A percentile compares a stretch with the other conserved stretches of the same genome.
phyloP scores from a whole-genome alignment of 2,329 filamentous ascomycete genomes.

The Cordyceps cateniannulata region DNA sequence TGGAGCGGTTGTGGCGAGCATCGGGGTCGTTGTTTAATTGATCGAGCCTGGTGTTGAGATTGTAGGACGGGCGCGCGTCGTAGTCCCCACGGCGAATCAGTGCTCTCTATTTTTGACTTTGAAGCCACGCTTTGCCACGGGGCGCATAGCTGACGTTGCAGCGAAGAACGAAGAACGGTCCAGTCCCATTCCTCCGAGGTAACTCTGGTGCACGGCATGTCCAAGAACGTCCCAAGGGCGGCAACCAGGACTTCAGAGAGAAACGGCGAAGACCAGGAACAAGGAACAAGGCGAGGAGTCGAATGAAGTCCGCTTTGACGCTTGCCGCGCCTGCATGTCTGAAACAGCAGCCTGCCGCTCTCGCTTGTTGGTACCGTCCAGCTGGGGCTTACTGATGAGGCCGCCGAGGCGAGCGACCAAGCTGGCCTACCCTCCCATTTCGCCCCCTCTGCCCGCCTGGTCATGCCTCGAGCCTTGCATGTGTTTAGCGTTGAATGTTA shows the following conservation, averaged over 20 bases:
- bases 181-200: not conserved
- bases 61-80: not conserved
- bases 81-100: not conserved
- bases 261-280: not conserved
- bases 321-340: not conserved
- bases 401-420: not conserved
- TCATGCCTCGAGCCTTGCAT: not conserved
- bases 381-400: constrained; percentile 7
- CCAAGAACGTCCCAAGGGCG: not conserved
- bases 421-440: not conserved
- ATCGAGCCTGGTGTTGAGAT: not conserved
- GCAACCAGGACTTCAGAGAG: too few relatives aligned
- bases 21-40: not conserved
- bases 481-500: not conserved
- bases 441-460: too few relatives aligned
- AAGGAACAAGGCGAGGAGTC: not conserved
- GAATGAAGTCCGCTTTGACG: not conserved
- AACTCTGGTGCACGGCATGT: not conserved
- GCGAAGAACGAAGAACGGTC: not conserved
- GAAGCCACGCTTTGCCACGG: not conserved
- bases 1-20: not conserved
- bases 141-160: constrained; percentile 5
- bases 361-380: not conserved
- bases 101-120: constrained; percentile 1
- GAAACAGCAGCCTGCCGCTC: not conserved